These are phyloP conservation scores for Lenzites betulinus DNA, from an alignment of 768 basidiomycete genomes.

Conservation along the genomic window DNA sequence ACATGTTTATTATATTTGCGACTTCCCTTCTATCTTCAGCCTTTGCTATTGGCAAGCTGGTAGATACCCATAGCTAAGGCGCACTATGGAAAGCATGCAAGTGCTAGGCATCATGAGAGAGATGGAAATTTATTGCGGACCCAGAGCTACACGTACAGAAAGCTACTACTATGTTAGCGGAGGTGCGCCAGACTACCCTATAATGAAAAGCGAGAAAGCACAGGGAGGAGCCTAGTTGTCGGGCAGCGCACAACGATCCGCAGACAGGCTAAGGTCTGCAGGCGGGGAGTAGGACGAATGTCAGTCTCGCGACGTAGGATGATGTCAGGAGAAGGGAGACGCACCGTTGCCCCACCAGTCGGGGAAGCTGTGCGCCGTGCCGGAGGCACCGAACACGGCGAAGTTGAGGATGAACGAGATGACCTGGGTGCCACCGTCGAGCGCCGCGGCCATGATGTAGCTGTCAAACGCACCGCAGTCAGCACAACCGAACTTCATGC, in stretches of 20 bases:
- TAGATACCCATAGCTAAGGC: too few relatives aligned
- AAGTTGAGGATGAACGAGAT: constrained; percentile 40
- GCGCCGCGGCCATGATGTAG: constrained; percentile 43
- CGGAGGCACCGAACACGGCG: constrained; percentile 33
- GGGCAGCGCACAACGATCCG: constrained; percentile 28
- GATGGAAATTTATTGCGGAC: neutral
- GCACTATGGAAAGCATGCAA: neutral
- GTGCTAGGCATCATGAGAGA: neutral
- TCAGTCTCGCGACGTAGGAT: neutral
- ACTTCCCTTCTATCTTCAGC: too few relatives aligned
- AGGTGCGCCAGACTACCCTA: neutral
- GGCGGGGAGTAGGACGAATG: neutral
- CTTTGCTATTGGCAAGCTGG: too few relatives aligned
- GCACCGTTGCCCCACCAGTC: constrained; percentile 31
- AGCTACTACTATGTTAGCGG: constrained; percentile 5
- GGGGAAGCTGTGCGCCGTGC: constrained; percentile 31
- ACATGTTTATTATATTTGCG: neutral
- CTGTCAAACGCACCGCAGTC: constrained; percentile 13
- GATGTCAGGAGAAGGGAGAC: neutral
- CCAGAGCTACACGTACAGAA: neutral
- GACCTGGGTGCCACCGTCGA: constrained; percentile 43
- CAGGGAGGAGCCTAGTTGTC: constrained; percentile 5
- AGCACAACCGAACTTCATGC: neutral
- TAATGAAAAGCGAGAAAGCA: neutral
- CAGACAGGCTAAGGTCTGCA: constrained; percentile 27